Evolutionary conservation across 2,329 filamentous ascomycete genomes (phyloP), one percentile per base, ranked within the genome.

Genomic region (Colletotrichum sp.): DNA sequence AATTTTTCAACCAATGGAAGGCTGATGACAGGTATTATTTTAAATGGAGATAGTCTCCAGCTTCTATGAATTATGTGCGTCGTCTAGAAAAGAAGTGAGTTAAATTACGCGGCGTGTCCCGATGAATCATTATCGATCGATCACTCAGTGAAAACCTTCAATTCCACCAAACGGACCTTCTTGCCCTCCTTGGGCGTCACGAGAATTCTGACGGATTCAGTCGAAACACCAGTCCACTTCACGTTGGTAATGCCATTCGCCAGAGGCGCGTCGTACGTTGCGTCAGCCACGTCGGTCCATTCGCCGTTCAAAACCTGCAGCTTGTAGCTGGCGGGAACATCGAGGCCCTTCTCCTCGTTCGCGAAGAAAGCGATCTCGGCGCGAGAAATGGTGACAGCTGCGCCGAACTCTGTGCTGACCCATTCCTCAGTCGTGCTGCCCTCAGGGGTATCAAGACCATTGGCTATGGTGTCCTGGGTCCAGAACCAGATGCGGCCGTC

Each of bases 401-500:
- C 34, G 7, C 64, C 71, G 1, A 69, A 69, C 64, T 72, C 64
- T 12, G 68, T 69, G 36, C 71, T 69, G 16, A 72, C 71, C 71
- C 71, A 72, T 7, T 69, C 55, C 55, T 72, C 64, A 13, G 55
- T 22, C 2, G n/a, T 52, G 71, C 71, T 72, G 3, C 27, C 39
- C 16, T 49, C 64, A 8, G 71, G 71, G 2, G 71, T 69, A 12
- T 69, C 63, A 2, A 72, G 22, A 2, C 64, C 71, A 30, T 72
- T 72, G 2, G 71, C 71, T 39, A 69, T 72, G 36, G 55, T 63
- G 30, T 72, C 71, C 36, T 69, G 71, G 1, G 55, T 69, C 71
- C 71, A 72, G 36, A 72, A 72, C 64, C 71, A 72, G 27, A 72
- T 32, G 19, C 63, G 70, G 9, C 70, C 70, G 12, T 72, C 70